phyloP scores from a whole-genome alignment of 345 rosid genomes.

The Aquilaria malaccensis region DNA sequence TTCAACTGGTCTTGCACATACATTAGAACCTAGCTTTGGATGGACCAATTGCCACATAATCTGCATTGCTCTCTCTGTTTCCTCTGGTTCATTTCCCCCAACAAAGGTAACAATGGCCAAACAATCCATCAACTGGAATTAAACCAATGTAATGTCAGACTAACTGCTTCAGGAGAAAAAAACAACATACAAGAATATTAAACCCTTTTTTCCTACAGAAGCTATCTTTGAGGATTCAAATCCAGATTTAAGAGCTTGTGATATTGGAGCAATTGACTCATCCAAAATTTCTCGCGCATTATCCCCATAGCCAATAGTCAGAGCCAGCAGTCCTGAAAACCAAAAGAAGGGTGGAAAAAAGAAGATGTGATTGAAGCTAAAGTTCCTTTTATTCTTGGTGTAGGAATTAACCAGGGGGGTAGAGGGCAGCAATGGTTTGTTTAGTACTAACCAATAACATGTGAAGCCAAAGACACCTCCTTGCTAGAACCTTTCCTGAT shows the following conservation, averaged over 20 bases:
- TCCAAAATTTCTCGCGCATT: constrained; percentile 61
- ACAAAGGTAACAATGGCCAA: constrained; percentile 79
- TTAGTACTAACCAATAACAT: constrained; percentile 49
- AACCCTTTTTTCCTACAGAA: constrained; percentile 30
- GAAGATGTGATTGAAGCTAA: no score
- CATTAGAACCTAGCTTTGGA: constrained; percentile 84
- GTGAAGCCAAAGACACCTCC: constrained; percentile 71
- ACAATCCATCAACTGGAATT: constrained; percentile 63
- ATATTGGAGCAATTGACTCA: constrained; percentile 51
- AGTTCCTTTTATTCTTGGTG: no score
- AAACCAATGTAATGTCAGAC: not conserved
- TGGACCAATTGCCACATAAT: constrained; percentile 87
- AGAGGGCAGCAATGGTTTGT: not conserved
- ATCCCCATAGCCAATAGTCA: constrained; percentile 68
- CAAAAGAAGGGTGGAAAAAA: constrained; percentile 4
- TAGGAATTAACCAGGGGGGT: no score
- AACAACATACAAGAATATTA: no score
- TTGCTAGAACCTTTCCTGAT: constrained; percentile 66
- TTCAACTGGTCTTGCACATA: constrained; percentile 20
- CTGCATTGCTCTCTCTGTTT: constrained; percentile 78
- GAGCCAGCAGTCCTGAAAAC: constrained; percentile 65
- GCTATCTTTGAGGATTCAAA: constrained; percentile 44
- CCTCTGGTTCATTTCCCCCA: constrained; percentile 59
- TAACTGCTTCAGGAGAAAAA: no score
- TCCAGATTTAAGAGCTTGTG: constrained; percentile 65